phyloP scores from a whole-genome alignment of 2,329 filamentous ascomycete species.

The Claviceps citrina region DNA sequence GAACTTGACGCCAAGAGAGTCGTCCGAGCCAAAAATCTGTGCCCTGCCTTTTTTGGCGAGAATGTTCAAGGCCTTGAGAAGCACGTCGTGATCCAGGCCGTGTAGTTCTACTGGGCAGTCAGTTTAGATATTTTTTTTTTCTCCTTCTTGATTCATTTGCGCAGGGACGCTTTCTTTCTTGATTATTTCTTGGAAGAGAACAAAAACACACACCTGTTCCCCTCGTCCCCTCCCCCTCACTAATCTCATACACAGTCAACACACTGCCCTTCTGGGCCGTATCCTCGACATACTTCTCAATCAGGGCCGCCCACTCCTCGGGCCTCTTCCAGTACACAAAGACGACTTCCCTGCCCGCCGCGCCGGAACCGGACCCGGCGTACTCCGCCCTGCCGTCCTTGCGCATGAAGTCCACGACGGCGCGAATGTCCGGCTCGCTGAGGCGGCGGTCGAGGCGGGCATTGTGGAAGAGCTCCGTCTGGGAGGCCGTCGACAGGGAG shows the following conservation, averaged over 20 bases:
- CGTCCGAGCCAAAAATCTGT: conserved; percentile 81
- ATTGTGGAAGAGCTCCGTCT: conserved; percentile 43
- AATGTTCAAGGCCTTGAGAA: conserved; percentile 63
- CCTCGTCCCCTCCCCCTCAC: conserved; percentile 66
- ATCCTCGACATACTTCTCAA: conserved; percentile 71
- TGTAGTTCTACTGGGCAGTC: conserved; percentile 48
- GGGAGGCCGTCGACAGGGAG: conserved; percentile 42
- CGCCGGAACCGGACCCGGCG: conserved; percentile 21
- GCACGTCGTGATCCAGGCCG: conserved; percentile 70
- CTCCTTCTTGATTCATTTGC: too few relatives aligned
- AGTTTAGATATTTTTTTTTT: not conserved
- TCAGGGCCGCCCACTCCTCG: conserved; percentile 73
- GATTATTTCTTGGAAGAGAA: too few relatives aligned
- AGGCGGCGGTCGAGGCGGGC: conserved; percentile 36
- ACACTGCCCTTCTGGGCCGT: conserved; percentile 82
- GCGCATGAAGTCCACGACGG: conserved; percentile 44
- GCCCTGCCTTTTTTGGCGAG: conserved; percentile 83
- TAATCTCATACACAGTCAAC: conserved; percentile 81
- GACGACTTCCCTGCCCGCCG: conserved; percentile 29
- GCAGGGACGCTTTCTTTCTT: too few relatives aligned
- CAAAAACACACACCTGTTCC: conserved; percentile 40
- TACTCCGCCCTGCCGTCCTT: conserved; percentile 52
- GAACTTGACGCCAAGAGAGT: conserved; percentile 88
- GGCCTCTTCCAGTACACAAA: conserved; percentile 77
- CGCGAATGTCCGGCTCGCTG: conserved; percentile 33